phyloP scores from a whole-genome alignment of 2,329 filamentous ascomycete species.

The Colletotrichum chlorophyti region DNA sequence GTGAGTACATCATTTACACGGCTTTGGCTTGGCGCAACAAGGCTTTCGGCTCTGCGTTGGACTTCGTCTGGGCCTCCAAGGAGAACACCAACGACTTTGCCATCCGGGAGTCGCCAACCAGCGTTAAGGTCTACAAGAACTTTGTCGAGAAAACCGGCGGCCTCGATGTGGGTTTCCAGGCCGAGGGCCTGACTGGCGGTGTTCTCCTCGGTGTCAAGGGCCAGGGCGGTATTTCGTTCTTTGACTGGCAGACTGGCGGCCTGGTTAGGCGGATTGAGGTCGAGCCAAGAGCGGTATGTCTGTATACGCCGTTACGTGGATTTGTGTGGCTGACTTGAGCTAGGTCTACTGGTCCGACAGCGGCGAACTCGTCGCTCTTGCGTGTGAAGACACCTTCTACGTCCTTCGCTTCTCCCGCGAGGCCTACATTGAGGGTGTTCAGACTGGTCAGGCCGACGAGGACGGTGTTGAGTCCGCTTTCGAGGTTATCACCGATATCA shows the following conservation, averaged over 20 bases:
- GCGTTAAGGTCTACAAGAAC: conserved; percentile 97
- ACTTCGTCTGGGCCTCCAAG: conserved; percentile 97
- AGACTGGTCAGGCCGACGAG: conserved; percentile 81
- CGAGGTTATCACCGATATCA: conserved; percentile 94
- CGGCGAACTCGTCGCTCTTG: conserved; percentile 89
- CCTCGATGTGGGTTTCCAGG: conserved; percentile 93
- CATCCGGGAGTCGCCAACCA: conserved; percentile 91
- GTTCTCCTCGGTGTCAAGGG: conserved; percentile 93
- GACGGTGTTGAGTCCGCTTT: conserved; percentile 97
- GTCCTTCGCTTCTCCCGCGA: conserved; percentile 92
- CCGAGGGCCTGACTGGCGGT: conserved; percentile 88
- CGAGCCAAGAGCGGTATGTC: conserved; percentile 60
- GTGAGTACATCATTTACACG: conserved; percentile 99
- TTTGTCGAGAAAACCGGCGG: conserved; percentile 91
- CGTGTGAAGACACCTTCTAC: conserved; percentile 95
- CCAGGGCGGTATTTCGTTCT: conserved; percentile 92
- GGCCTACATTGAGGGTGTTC: conserved; percentile 82
- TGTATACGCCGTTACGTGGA: too few relatives aligned
- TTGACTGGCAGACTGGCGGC: conserved; percentile 91
- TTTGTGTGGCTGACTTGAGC: neutral
- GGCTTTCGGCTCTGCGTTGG: conserved; percentile 91
- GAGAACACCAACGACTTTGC: conserved; percentile 99
- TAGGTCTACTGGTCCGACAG: conserved; percentile 97
- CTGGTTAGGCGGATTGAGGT: conserved; percentile 92
- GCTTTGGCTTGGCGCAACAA: conserved; percentile 97